A percentile compares a stretch with the other conserved stretches of the same genome.
phyloP scores from a whole-genome alignment of 2,329 filamentous ascomycete genomes.

The Spiromastix sp. region DNA sequence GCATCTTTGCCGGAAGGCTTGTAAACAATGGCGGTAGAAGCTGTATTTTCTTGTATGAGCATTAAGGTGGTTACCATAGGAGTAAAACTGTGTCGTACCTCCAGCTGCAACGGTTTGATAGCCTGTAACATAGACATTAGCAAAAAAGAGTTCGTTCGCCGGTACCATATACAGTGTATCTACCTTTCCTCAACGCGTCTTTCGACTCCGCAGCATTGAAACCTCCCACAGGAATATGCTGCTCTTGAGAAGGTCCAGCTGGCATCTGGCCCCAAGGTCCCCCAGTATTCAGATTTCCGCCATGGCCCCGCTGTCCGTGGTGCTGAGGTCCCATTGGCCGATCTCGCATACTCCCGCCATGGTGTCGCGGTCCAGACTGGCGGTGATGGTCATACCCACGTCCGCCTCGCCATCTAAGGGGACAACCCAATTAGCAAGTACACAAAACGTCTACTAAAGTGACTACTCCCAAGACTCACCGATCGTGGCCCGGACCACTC shows the following conservation, averaged over 20 bases:
- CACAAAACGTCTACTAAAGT: not conserved
- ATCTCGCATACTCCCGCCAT: slow-evolving; percentile 16
- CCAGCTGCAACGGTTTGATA: slow-evolving; percentile 17
- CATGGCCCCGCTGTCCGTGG: slow-evolving; percentile 20
- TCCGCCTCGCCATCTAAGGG: slow-evolving; percentile 30
- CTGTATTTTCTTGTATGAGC: slow-evolving; percentile 26
- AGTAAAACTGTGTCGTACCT: slow-evolving; percentile 16
- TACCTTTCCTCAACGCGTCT: slow-evolving; percentile 31
- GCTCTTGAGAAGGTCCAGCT: slow-evolving; percentile 20
- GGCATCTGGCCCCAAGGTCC: slow-evolving; percentile 18
- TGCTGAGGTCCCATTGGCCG: slow-evolving; percentile 22
- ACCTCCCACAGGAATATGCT: slow-evolving; percentile 31
- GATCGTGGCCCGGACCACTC: slow-evolving; percentile 28
- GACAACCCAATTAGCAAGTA: slow-evolving; percentile 4
- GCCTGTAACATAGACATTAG: slow-evolving; percentile 9
- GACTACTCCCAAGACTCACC: slow-evolving; percentile 21
- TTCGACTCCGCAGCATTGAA: slow-evolving; percentile 36
- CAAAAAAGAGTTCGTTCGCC: not conserved
- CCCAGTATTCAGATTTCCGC: slow-evolving; percentile 15
- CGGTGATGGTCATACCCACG: slow-evolving; percentile 26
- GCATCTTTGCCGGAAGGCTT: slow-evolving; percentile 28
- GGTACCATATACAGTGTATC: not conserved
- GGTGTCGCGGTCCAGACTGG: slow-evolving; percentile 27
- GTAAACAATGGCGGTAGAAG: slow-evolving; percentile 23
- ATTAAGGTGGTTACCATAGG: not conserved